Base-by-base conservation (phyloP, 805 yeast genomes). In the Wickerhamomyces pijperi region DNA sequence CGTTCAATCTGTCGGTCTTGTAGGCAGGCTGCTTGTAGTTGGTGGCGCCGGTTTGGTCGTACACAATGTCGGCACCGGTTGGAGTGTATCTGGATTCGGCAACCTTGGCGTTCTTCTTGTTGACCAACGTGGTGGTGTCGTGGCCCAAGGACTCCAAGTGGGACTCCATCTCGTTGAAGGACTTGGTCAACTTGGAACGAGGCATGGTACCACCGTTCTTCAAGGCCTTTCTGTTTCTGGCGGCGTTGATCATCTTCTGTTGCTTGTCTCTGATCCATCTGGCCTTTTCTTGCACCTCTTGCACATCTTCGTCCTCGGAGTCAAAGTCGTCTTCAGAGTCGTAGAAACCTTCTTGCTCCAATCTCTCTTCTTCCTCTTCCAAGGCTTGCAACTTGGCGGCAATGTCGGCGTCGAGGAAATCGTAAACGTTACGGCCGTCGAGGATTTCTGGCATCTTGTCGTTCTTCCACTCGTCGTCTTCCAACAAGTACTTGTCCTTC, bases 391-490 rank as follows among this genome's bases (percentile, higher is more conserved):
- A 73, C 66, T 92, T 92, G 48, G 85, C 82, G 36, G 87, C 82
- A 57, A 92, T 92, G 51, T 92, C 98, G 34, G 95, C 86, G 56
- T 92, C 99, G 60, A 92, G 72, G 80, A 83, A 92, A 64, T 92
- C 99, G 65, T 87, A 90, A 42, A 92, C 96, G 59, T 92, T 92
- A 68, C 78, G 82, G 65, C 99, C 99, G 56, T 92, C 87, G 59
- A 92, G 68, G 39, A 92, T 73, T 69, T 92, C 99, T 20, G 99
- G 99, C 86, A 92, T 86, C 46, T 82, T 73, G 63, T 92, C 99
- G 49, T 86, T 77, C 73, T 90, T 90, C 99, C 99, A 92, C 47
- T 85, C 94, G 38, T 90, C 97, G 58, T 92, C 90, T 50, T 90
- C 98, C 51, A 92, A 70, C 45, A 92, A 50, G 63, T 94, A 92